phyloP scores from a whole-genome alignment of 345 rosid species.

The Dovyalis caffra region DNA sequence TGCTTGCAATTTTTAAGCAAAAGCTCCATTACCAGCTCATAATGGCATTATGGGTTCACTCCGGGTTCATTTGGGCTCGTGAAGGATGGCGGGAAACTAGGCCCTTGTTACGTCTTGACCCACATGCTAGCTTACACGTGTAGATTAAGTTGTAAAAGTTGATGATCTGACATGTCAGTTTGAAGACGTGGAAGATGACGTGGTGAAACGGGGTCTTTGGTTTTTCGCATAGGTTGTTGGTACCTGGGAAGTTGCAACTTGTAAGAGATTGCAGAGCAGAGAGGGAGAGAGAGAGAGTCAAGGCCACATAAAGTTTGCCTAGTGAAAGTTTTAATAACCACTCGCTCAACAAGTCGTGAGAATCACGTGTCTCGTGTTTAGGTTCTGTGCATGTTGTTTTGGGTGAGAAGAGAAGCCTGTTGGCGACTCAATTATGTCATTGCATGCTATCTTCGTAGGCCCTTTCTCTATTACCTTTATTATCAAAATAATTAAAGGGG shows the following conservation, averaged over 20 bases:
- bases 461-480: no score
- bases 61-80: conserved; percentile 12
- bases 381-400: not conserved
- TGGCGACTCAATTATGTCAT: no score
- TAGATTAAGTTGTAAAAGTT: not conserved
- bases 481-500: no score
- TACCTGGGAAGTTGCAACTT: conserved; percentile 18
- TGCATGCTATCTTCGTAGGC: no score
- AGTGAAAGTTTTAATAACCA: not conserved
- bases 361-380: not conserved
- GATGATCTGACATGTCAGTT: conserved; percentile 21
- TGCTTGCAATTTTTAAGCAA: no score
- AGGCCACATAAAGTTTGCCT: not conserved
- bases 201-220: conserved; percentile 17
- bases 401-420: no score
- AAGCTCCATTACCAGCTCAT: no score
- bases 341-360: not conserved
- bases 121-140: conserved; percentile 37
- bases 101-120: conserved; percentile 12
- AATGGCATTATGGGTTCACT: not conserved
- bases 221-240: not conserved
- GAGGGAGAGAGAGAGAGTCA: not conserved
- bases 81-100: conserved; percentile 39
- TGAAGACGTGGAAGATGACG: conserved; percentile 13
- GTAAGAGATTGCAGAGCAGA: not conserved